Evolutionary conservation across 2,329 filamentous ascomycete genomes (phyloP).

Genomic region (Chaetomium strumarium): DNA sequence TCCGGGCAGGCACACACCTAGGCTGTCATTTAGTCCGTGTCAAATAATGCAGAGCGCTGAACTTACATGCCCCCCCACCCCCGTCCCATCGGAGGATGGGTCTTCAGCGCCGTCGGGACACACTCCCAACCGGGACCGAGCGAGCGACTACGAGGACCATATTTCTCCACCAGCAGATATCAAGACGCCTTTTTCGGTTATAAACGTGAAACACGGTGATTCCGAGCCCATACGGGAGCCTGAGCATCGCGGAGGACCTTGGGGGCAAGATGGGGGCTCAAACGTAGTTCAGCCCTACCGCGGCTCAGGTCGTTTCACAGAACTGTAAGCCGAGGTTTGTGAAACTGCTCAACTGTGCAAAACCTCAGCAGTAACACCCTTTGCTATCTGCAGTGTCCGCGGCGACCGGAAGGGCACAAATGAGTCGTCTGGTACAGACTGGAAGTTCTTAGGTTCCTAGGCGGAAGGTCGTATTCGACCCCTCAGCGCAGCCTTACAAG

Average conservation of each 20-base stretch:
- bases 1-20: neutral
- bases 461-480: neutral
- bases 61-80: too few species aligned
- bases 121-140: neutral
- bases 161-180: neutral
- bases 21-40: neutral
- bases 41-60: neutral
- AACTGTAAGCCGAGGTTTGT: neutral
- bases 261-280: constrained; percentile 7
- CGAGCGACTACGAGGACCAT: neutral
- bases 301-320: neutral
- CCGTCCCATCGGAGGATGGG: neutral
- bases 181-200: neutral
- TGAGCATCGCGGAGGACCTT: neutral
- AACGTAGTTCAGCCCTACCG: constrained; percentile 5
- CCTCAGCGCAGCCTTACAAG: neutral
- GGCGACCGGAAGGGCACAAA: neutral
- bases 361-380: neutral
- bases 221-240: neutral
- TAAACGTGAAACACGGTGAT: neutral
- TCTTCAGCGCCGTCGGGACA: too few species aligned
- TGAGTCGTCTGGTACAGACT: neutral
- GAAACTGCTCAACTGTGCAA: neutral
- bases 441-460: neutral
- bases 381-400: neutral